These are phyloP conservation scores for Colletotrichum magnum DNA, from an alignment of 2,329 filamentous ascomycete species.

Conservation along the genomic window DNA sequence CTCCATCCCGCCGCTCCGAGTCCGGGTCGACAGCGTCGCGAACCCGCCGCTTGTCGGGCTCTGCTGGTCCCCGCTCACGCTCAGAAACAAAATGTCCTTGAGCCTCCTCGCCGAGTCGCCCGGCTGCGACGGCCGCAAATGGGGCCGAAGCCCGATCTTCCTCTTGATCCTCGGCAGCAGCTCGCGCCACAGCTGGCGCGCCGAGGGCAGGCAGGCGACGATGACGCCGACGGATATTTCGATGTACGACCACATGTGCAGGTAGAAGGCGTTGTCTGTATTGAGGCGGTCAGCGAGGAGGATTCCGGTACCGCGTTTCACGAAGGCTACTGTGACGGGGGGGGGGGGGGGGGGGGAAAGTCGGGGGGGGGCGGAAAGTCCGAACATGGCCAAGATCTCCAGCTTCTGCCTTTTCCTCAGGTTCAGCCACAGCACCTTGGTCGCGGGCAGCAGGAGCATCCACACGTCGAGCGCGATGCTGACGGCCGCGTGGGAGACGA, in stretches of 20 bases:
- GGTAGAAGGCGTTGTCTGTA: slow-evolving; percentile 52
- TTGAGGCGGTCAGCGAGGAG: slow-evolving; percentile 48
- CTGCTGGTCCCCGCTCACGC: not conserved
- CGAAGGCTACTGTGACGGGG: not conserved
- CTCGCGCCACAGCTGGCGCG: slow-evolving; percentile 31
- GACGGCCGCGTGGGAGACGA: slow-evolving; percentile 56
- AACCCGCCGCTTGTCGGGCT: slow-evolving; percentile 7
- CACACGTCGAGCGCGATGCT: slow-evolving; percentile 61
- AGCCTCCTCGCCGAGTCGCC: slow-evolving; percentile 16
- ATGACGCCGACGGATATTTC: slow-evolving; percentile 61
- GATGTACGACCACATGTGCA: slow-evolving; percentile 62
- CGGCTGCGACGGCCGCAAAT: not conserved
- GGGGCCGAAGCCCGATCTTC: not conserved
- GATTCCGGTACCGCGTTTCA: slow-evolving; percentile 52
- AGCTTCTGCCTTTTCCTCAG: slow-evolving; percentile 54
- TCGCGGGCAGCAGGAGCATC: slow-evolving; percentile 58
- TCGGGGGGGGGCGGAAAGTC: slow-evolving; percentile 42
- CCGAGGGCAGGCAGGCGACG: slow-evolving; percentile 55
- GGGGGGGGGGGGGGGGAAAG: not conserved
- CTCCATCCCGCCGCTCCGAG: not conserved
- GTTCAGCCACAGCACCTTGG: slow-evolving; percentile 50
- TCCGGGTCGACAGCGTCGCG: not conserved
- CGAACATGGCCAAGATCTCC: slow-evolving; percentile 55
- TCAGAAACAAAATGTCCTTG: not conserved
- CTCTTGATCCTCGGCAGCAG: slow-evolving; percentile 8